Evolutionary conservation across 2,329 filamentous ascomycete genomes (phyloP).

Genomic region (Penicillium sclerotigenum): DNA sequence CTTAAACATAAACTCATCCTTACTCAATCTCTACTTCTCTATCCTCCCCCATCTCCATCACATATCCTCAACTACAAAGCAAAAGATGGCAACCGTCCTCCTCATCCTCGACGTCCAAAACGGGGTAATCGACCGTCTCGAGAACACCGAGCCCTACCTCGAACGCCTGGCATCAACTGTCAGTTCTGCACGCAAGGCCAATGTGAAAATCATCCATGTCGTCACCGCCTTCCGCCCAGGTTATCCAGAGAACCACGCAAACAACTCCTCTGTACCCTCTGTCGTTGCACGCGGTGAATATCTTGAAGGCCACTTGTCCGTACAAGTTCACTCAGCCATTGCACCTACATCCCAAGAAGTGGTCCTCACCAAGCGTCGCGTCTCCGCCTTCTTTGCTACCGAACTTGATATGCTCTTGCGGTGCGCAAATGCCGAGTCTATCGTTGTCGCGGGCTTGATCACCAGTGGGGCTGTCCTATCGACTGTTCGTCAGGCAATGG

Average conservation of each 20-base stretch:
- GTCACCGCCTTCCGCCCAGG: conserved; percentile 32
- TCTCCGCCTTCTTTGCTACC: conserved; percentile 37
- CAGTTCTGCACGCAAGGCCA: conserved; percentile 24
- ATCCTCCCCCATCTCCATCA: background rate
- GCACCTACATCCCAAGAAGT: conserved; percentile 26
- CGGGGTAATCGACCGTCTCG: conserved; percentile 27
- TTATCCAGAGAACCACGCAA: conserved; percentile 31
- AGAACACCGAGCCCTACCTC: conserved; percentile 23
- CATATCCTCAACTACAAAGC: background rate
- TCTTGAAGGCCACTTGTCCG: conserved; percentile 23
- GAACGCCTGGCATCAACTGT: conserved; percentile 20
- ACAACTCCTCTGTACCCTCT: conserved; percentile 22
- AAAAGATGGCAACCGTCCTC: conserved; percentile 25
- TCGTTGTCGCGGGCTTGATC: conserved; percentile 36
- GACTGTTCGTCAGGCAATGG: conserved; percentile 36
- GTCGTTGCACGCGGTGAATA: conserved; percentile 22
- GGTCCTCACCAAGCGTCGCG: conserved; percentile 35
- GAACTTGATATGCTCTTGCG: conserved; percentile 38
- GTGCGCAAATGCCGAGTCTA: conserved; percentile 22
- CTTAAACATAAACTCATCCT: background rate
- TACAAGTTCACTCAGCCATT: conserved; percentile 21
- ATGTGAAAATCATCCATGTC: conserved; percentile 34
- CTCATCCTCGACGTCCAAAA: conserved; percentile 39
- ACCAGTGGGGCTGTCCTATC: conserved; percentile 40
- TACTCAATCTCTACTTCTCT: background rate